Base-by-base conservation (phyloP, 345 rosid species). In the Lagerstroemia speciosa region DNA sequence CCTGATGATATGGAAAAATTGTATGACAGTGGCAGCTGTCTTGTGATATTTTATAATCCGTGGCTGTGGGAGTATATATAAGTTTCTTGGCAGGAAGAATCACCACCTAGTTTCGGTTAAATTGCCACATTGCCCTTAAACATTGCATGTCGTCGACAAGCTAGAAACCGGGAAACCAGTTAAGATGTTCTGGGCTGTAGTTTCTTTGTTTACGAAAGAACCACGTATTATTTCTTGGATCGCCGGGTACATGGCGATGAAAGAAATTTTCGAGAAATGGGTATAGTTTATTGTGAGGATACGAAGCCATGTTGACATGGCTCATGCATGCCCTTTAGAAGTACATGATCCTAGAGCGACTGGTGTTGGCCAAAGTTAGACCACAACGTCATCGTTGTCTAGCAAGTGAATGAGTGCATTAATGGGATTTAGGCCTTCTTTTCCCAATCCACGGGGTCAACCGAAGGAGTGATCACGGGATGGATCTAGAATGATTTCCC, bases 251-350 rank as follows among this genome's bases (percentile, higher is more conserved):
- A 43, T 3, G 12, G 17, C 19, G 48, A 43, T 19, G 4, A 16
- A 43, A 3, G 48, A 43, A 16, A 43, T 14, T 43, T 5, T 12
- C 2, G 16, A 11, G 16, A 43, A 16, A 1, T 38, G 7, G 7
- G 43, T 1, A 38, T 38, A 12, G 19, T 12, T 3, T 14, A 14
- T 12, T 43, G 19, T 43, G 48, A 43, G 34, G 38, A 3, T n/a
- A 57, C 29, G 66, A 72, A 77, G 73, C 79, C 45, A 73, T n/a
- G n/a, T 36, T 36, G 38, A 4, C 38, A 1, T 75, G 70, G 80
- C 72, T 78, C 85, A 78, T 43, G 48, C 48, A 14, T 43, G 48
- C 19, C 19, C 48, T 14, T 10, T 12, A 43, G 48, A 19, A 43
- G 48, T 12, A 19, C 19, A 14, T 12, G 16, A 19, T 43, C 19